Base-by-base conservation (phyloP, 1,139 yeast species). In the Scheffersomyces parashehatae region DNA sequence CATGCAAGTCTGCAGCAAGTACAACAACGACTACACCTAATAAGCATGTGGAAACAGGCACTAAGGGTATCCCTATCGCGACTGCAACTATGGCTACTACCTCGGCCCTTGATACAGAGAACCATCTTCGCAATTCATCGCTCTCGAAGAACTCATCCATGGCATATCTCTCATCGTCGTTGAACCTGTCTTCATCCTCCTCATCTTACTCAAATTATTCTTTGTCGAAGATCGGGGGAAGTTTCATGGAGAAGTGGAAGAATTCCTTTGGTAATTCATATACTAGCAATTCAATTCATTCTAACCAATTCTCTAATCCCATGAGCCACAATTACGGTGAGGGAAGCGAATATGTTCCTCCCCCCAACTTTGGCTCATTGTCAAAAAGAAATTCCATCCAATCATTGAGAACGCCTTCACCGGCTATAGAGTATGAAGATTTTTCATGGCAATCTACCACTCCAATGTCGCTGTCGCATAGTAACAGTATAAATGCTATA, bases 241-340 rank as follows among this genome's bases (percentile, higher is more conserved):
- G 77, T 43, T 73, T 73, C 47, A 53, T 73, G 54, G 79, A 74
- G n/a, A 73, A 70, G 50, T 74, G 79, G 79, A 68, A 65, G 49
- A 65, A 58, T 41, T 65, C 73, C 1, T 59, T 68, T 41, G 60
- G 58, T 10, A 48, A 50, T 38, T 42, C 31, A 44, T 29, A 14
- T 20, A 14, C 35, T 10, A 31, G 29, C 12, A 29, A 34, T 9
- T 35, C 20, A 8, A 12, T 20, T 7, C 33, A 24, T 3, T 35
- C 32, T 15, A 38, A 26, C 35, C 20, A 24, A 6, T 40, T 31
- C 3, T 28, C 35, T 11, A 35, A 30, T n/a, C 39, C 50, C 30
- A 28, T 38, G 15, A 29, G 32, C 12, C 47, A 48, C 20, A 38
- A 38, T 31, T 37, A 37, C 12, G 35, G 35, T 24, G 26, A 24